Evolutionary conservation across 495 filamentous ascomycete species (phyloP).

Genomic region (Aspergillus diversus): DNA sequence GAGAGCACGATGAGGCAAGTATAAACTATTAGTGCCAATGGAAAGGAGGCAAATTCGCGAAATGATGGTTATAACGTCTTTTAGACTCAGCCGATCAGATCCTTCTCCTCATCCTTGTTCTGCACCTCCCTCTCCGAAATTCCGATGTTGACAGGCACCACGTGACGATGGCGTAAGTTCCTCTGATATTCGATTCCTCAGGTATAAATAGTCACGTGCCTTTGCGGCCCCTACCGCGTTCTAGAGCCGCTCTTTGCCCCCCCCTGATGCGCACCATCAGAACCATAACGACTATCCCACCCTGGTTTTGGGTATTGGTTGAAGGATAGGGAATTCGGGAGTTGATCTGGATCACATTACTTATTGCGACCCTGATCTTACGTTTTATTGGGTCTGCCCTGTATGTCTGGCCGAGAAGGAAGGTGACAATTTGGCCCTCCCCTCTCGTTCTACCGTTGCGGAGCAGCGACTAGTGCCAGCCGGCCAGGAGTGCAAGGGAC

Average conservation of each 20-base stretch:
- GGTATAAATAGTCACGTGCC: conserved; percentile 15
- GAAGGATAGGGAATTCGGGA: conserved; percentile 23
- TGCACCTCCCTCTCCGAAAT: background rate
- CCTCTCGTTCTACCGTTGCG: conserved; percentile 27
- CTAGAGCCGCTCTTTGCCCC: conserved; percentile 27
- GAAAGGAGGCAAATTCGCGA: too few species aligned
- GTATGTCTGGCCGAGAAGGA: conserved; percentile 12
- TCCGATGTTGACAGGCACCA: conserved; percentile 13
- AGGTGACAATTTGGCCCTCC: conserved; percentile 21
- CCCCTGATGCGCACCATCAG: conserved; percentile 15
- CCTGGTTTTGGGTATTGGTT: conserved; percentile 4
- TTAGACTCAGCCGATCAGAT: too few species aligned
- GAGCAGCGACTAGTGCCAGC: conserved; percentile 28
- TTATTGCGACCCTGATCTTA: conserved; percentile 5
- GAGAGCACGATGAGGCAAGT: too few species aligned
- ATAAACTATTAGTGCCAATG: too few species aligned
- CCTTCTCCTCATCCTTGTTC: background rate
- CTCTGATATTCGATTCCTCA: background rate
- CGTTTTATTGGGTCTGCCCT: background rate
- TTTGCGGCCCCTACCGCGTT: conserved; percentile 23
- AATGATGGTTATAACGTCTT: too few species aligned
- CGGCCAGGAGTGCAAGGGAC: conserved; percentile 27
- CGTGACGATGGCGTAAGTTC: conserved; percentile 11
- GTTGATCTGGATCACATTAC: conserved; percentile 10
- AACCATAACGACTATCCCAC: conserved; percentile 9